A percentile compares a stretch with the other conserved stretches of the same genome.
These are phyloP conservation scores for Capsicum rhomboideum DNA, from an alignment of 257 asterid genomes.

Conservation along the genomic window DNA sequence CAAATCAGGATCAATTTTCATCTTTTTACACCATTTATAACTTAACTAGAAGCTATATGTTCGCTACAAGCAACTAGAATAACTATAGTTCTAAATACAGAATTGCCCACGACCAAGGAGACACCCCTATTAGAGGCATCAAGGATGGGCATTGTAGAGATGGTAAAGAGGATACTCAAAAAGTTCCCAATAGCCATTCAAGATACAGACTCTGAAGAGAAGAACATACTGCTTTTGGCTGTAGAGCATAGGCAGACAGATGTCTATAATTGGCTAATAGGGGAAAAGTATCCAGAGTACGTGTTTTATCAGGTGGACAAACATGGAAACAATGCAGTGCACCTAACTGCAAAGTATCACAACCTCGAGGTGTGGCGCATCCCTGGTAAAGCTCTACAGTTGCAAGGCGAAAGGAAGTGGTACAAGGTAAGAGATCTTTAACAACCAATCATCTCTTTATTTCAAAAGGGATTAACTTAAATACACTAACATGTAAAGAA, in stretches of 20 bases:
- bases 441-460: not conserved
- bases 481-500: not conserved
- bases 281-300: slow-evolving; percentile 17
- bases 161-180: slow-evolving; percentile 33
- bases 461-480: not conserved
- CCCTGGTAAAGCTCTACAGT: slow-evolving; percentile 56
- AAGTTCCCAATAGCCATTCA: slow-evolving; percentile 39
- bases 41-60: not conserved
- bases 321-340: slow-evolving; percentile 38
- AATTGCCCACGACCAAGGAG: slow-evolving; percentile 7
- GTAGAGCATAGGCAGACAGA: slow-evolving; percentile 39
- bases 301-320: slow-evolving; percentile 37
- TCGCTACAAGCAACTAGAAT: not conserved
- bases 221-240: slow-evolving; percentile 48
- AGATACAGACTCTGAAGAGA: slow-evolving; percentile 32
- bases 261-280: slow-evolving; percentile 18
- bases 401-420: slow-evolving; percentile 61
- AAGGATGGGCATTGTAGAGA: slow-evolving; percentile 44
- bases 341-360: slow-evolving; percentile 40
- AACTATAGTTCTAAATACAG: not conserved
- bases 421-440: slow-evolving; percentile 28
- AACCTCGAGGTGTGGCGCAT: slow-evolving; percentile 38
- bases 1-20: not conserved
- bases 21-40: not conserved
- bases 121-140: slow-evolving; percentile 49